Conservation (phyloP, 2,329 filamentous ascomycete genomes). For the Pseudopyrenochaeta lycopersici region DNA sequence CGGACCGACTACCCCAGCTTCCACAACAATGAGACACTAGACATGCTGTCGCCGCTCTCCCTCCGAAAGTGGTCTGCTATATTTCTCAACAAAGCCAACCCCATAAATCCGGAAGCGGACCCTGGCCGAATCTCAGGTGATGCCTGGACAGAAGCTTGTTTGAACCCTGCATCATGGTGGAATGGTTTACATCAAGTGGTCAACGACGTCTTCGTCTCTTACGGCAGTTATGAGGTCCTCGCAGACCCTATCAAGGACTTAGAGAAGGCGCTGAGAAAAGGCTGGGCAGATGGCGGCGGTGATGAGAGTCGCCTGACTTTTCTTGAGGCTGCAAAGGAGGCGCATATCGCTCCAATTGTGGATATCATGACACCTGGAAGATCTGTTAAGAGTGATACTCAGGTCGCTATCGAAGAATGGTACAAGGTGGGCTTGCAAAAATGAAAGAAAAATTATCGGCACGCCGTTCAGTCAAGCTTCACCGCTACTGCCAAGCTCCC, state of each 20-base stretch:
- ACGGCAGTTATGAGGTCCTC: conserved; percentile 20
- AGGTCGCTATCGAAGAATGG: conserved; percentile 23
- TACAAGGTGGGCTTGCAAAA: conserved; percentile 13
- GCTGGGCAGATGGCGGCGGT: conserved; percentile 28
- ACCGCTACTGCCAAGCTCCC: not conserved
- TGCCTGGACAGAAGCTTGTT: conserved; percentile 22
- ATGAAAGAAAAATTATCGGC: not conserved
- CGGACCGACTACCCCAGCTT: conserved; percentile 24
- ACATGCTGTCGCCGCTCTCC: conserved; percentile 10
- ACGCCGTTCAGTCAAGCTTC: not conserved
- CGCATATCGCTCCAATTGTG: conserved; percentile 30
- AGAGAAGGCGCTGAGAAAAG: conserved; percentile 11
- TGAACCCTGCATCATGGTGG: conserved; percentile 19
- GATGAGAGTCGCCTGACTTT: conserved; percentile 11
- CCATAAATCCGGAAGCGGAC: conserved; percentile 15
- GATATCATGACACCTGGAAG: conserved; percentile 19
- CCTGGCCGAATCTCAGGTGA: conserved; percentile 19
- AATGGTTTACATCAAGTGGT: conserved; percentile 13
- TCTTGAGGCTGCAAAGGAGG: conserved; percentile 18
- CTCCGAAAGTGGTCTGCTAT: conserved; percentile 25
- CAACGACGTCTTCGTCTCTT: conserved; percentile 12
- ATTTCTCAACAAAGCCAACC: conserved; percentile 18
- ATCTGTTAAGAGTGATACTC: conserved; percentile 9
- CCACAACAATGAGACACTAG: conserved; percentile 16
- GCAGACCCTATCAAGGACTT: conserved; percentile 19